Percentiles rank a stretch among this genome's conserved stretches.
These are phyloP conservation scores for Exophiala calicioides DNA, from an alignment of 2,329 filamentous ascomycete genomes.

Conservation along the genomic window DNA sequence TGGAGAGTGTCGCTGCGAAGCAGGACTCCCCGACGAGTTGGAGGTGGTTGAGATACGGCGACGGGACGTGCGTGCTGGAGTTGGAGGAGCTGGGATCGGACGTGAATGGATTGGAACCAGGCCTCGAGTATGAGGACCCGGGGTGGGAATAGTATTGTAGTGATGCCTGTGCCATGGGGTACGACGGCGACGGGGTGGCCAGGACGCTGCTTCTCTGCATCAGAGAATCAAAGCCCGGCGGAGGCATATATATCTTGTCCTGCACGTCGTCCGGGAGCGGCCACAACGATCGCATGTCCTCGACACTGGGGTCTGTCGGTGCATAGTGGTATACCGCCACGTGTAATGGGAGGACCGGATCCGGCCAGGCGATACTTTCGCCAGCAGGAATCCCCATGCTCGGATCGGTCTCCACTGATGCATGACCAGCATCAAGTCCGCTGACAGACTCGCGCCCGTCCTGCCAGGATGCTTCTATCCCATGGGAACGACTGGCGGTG, in stretches of 20 bases:
- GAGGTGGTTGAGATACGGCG: slow-evolving; percentile 24
- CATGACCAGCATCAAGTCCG: too few relatives aligned
- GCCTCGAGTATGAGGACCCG: neutral
- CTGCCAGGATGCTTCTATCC: neutral
- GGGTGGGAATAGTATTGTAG: neutral
- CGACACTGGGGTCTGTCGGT: slow-evolving; percentile 10
- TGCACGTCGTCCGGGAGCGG: slow-evolving; percentile 8
- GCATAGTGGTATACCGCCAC: slow-evolving; percentile 19
- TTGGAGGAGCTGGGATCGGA: neutral
- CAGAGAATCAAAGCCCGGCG: slow-evolving; percentile 1
- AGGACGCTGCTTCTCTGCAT: neutral
- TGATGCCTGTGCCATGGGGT: neutral
- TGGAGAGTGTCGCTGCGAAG: slow-evolving; percentile 23
- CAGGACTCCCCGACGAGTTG: slow-evolving; percentile 25
- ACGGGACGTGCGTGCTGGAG: slow-evolving; percentile 12
- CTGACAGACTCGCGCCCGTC: neutral
- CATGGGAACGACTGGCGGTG: neutral
- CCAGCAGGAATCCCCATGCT: neutral
- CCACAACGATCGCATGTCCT: slow-evolving; percentile 20
- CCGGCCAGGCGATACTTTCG: neutral
- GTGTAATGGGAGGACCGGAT: slow-evolving; percentile 14
- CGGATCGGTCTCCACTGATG: too few relatives aligned
- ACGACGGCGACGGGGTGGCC: neutral
- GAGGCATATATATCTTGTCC: slow-evolving; percentile 16
- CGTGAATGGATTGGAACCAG: too few relatives aligned